These are phyloP conservation scores for Ophiobolus disseminans DNA, from an alignment of 2,329 filamentous ascomycete species.

Conservation along the genomic window DNA sequence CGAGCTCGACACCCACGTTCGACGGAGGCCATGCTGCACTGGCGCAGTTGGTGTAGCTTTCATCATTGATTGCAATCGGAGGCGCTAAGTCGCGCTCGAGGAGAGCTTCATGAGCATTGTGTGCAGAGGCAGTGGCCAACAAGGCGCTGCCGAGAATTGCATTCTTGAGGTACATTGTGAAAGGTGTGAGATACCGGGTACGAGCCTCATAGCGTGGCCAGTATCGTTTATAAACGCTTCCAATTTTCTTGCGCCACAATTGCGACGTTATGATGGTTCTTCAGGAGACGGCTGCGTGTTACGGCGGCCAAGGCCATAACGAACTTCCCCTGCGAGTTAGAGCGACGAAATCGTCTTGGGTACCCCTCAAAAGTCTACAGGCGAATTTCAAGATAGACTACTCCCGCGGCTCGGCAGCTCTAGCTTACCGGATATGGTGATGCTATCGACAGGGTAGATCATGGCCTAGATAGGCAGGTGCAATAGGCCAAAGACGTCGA, in stretches of 20 bases:
- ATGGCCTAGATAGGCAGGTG: conserved; percentile 40
- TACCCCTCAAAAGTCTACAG: conserved; percentile 14
- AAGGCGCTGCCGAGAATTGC: conserved; percentile 19
- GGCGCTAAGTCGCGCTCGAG: conserved; percentile 35
- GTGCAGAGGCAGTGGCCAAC: conserved; percentile 27
- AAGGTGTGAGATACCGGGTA: background rate
- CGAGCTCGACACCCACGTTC: conserved; percentile 45
- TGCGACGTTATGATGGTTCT: conserved; percentile 3
- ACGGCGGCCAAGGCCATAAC: conserved; percentile 10
- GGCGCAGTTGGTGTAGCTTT: conserved; percentile 42
- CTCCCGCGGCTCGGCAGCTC: conserved; percentile 34
- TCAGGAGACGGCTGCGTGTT: conserved; percentile 9
- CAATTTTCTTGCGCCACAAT: background rate
- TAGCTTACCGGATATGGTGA: conserved; percentile 19
- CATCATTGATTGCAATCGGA: conserved; percentile 40
- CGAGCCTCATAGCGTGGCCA: background rate
- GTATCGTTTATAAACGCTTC: background rate
- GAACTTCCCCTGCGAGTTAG: conserved; percentile 42
- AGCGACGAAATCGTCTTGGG: conserved; percentile 7
- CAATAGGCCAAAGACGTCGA: conserved; percentile 6
- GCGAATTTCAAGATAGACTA: conserved; percentile 13
- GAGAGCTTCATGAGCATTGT: conserved; percentile 39
- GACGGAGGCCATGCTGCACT: conserved; percentile 53
- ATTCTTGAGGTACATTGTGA: conserved; percentile 28
- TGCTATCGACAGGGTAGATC: conserved; percentile 28